Base-by-base conservation (phyloP, 192 early-diverging fungal species). In the Rhizoclosmatium sp. region DNA sequence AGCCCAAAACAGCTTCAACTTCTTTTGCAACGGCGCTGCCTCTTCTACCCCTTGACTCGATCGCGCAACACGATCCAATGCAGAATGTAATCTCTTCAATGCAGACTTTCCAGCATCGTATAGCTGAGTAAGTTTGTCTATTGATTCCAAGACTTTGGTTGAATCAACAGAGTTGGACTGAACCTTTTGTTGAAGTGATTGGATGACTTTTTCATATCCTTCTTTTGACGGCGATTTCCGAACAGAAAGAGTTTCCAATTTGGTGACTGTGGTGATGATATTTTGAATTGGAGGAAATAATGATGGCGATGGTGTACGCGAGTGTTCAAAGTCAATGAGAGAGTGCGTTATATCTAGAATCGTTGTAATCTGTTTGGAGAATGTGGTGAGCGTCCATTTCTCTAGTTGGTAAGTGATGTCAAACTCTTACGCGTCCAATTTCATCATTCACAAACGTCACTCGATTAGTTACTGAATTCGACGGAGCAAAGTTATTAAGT, bases 1-100 rank as follows among this genome's bases (percentile, higher is more conserved):
- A 7, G 49, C 7, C 70, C 70, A 72, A 58, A 72, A 72, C 49
- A 58, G 1, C 68, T 72, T 72, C 19, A 72, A 47, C 4, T 59
- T 51, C 39, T 72, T 72, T n/a, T 58, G 54, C 7, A 72, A 12
- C 16, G n/a, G 10, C 7, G 56, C 49, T 10, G 70, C 58, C 16
- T 14, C 14, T 23, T 54, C 49, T 10, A 69, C 5, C 39, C 9
- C 44, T 7, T 44, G 14, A 47, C 47, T 7, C 4, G 10, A 10
- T 48, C 67, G 16, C 9, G 44, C n/a, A 2, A 47, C 67, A 5
- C 41, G 16, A 47, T 69, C 67, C 41, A 48, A 46, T 12, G 46
- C 67, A 12, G 67, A 69, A 69, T 69, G 67, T 23, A 69, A 0
- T 47, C 46, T 44, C 67, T 69, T 69, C 14, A 69, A 45, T 21